Base-by-base conservation (phyloP, 768 basidiomycete genomes). In the Leccinum subtestaceum region DNA sequence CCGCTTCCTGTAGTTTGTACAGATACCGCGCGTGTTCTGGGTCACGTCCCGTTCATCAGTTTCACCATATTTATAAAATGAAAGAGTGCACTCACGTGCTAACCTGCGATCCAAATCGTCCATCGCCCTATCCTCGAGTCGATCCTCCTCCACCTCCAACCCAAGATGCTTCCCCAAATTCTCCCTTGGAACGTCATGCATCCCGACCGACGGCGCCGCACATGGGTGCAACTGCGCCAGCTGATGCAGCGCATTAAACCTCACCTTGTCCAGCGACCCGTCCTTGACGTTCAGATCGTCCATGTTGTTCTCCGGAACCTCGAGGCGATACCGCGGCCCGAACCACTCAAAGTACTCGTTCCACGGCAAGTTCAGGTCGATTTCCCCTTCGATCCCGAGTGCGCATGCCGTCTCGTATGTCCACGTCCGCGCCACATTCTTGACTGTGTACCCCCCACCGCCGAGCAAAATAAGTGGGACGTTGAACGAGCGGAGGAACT, bases 281-380 rank as follows among this genome's bases (percentile, higher is more conserved):
- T 95, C 89, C 62, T 82, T 84, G 59, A 87, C 74, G 70, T 98
- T 99, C 66, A 91, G 75, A 67, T 98, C 93, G 60, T 97, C 95
- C 90, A 96, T 93, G 68, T 98, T 98, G 67, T 90, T 98, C 62
- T 84, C 81, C 25, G 86, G 81, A 2, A 99, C 95, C 68, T 98
- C 95, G 38, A 99, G 79, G 60, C 95, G 81, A 74, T 95, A 99
- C 60, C 95, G 79, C 15, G 96, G 96, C 0, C 95, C 97, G 71
- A 95, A 98, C 88, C 95, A 99, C 72, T 98, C 96, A 70, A 98
- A 92, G 72, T 94, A 96, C 64, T 87, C 84, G 72, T 88, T 91
- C 85, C 86, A 93, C 2, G 91, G 91, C 58, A 94, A 74, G 64
- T 91, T 88, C 19, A 81, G 80, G 68, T 93, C 87, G 55, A 91